These are phyloP conservation scores for Chaetomium strumarium DNA, from an alignment of 2,329 filamentous ascomycete species.

Conservation along the genomic window DNA sequence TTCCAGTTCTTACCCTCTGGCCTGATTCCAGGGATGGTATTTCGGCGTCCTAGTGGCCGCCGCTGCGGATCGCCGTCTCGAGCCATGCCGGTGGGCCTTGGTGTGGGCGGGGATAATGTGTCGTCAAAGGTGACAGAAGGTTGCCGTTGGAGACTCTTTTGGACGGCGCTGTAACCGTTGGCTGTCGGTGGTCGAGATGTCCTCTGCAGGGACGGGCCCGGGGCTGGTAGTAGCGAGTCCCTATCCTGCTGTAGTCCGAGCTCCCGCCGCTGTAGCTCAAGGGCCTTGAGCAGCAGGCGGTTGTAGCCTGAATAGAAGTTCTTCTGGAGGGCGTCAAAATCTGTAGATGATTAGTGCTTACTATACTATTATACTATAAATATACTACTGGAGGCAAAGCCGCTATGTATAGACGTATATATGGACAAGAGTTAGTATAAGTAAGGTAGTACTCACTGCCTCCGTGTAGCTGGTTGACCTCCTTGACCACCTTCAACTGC, in stretches of 20 bases:
- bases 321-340: slow-evolving; percentile 18
- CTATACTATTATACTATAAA: no score
- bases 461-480: slow-evolving; percentile 20
- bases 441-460: slow-evolving; percentile 16
- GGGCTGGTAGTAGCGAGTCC: no score
- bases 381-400: no score
- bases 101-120: not conserved
- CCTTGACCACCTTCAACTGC: slow-evolving; percentile 23
- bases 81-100: not conserved
- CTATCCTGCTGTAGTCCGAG: slow-evolving; percentile 7
- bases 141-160: not conserved
- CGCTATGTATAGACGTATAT: no score
- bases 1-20: slow-evolving; percentile 11
- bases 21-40: slow-evolving; percentile 16
- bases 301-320: slow-evolving; percentile 26
- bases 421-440: no score
- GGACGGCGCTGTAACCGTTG: not conserved
- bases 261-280: slow-evolving; percentile 21
- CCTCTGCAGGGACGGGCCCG: not conserved
- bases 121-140: slow-evolving; percentile 12
- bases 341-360: slow-evolving; percentile 1
- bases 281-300: slow-evolving; percentile 19
- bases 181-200: not conserved
- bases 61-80: not conserved
- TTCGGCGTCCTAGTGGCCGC: slow-evolving; percentile 9